Evolutionary conservation across 768 basidiomycete species (phyloP).

Genomic region (Termitomyces sp.): DNA sequence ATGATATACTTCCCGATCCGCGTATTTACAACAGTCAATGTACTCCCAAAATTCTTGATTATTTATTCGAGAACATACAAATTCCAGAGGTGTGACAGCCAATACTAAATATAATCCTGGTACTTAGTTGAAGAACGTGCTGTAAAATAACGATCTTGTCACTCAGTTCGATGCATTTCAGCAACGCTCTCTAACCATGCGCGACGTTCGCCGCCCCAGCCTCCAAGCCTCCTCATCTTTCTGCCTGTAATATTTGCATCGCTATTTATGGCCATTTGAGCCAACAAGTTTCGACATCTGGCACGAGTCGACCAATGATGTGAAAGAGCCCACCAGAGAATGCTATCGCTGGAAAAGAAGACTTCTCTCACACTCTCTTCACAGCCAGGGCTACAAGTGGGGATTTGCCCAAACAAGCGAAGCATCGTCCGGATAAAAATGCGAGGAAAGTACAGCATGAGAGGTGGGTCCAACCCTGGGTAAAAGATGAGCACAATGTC

Average conservation of each 20-base stretch:
- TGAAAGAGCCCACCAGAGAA: conserved; percentile 48
- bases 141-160: background rate
- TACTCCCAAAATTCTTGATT: too few species aligned
- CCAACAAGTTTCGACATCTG: conserved; percentile 23
- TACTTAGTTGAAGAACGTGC: background rate
- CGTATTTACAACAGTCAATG: background rate
- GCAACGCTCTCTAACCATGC: conserved; percentile 36
- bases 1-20: background rate
- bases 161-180: conserved; percentile 20
- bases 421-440: conserved; percentile 49
- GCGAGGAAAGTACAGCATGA: conserved; percentile 58
- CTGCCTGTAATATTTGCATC: conserved; percentile 21
- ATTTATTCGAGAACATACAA: too few species aligned
- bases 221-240: conserved; percentile 48
- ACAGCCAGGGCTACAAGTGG: conserved; percentile 49
- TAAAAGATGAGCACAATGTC: background rate
- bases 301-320: conserved; percentile 33
- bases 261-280: conserved; percentile 20
- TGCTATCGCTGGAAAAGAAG: conserved; percentile 46
- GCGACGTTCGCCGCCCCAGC: conserved; percentile 41
- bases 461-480: conserved; percentile 67
- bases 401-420: conserved; percentile 32
- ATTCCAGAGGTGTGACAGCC: too few species aligned
- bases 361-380: conserved; percentile 32
- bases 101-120: background rate